phyloP scores from a whole-genome alignment of 2,329 filamentous ascomycete species.

The Helotiales sp. region DNA sequence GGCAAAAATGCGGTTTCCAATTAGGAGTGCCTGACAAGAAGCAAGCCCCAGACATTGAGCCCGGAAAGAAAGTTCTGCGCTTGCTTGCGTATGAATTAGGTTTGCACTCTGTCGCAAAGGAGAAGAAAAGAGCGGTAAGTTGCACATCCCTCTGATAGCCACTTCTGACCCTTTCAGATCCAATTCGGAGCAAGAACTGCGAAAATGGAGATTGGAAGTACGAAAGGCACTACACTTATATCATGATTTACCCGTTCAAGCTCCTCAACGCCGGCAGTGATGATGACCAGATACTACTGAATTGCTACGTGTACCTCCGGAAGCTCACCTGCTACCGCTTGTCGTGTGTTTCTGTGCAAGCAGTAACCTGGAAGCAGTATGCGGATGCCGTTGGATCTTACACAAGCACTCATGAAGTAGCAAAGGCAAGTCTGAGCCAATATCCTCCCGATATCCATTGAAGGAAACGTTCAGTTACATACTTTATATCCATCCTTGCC shows the following conservation, averaged over 20 bases:
- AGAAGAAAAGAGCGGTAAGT: slow-evolving; percentile 89
- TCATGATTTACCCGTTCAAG: slow-evolving; percentile 43
- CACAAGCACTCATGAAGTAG: slow-evolving; percentile 41
- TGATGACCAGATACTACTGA: slow-evolving; percentile 81
- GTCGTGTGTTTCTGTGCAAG: slow-evolving; percentile 55
- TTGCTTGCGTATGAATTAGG: slow-evolving; percentile 76
- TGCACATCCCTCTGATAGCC: not conserved
- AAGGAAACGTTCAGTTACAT: not conserved
- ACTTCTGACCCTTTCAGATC: slow-evolving; percentile 56
- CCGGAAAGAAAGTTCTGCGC: slow-evolving; percentile 81
- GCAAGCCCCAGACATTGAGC: slow-evolving; percentile 59
- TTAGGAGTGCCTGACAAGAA: slow-evolving; percentile 34
- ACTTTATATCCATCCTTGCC: not conserved
- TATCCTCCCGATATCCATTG: not conserved
- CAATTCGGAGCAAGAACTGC: slow-evolving; percentile 84
- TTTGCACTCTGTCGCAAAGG: slow-evolving; percentile 72
- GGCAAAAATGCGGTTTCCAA: slow-evolving; percentile 87
- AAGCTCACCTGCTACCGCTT: slow-evolving; percentile 34
- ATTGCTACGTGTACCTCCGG: slow-evolving; percentile 45
- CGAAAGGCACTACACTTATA: slow-evolving; percentile 70
- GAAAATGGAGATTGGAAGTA: slow-evolving; percentile 75
- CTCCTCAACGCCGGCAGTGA: slow-evolving; percentile 58
- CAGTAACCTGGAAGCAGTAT: slow-evolving; percentile 47
- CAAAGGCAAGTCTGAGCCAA: slow-evolving; percentile 70
- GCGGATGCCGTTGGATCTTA: slow-evolving; percentile 38